Conservation (phyloP, 352 stramenopile genomes). For the Pythium folliculosum region DNA sequence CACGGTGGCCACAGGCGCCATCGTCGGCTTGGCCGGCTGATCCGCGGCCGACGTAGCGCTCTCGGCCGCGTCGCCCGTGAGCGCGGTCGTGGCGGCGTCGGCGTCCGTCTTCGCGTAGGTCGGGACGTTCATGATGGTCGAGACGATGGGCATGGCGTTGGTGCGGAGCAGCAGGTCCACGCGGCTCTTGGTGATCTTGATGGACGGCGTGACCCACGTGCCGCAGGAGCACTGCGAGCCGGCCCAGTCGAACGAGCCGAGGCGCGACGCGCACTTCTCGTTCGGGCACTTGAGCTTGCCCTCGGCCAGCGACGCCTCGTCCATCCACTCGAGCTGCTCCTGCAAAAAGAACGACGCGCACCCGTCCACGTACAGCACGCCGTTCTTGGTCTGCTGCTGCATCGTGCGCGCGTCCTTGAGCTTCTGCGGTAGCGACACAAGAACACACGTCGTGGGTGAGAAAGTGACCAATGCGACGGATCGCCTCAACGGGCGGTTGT, state of each 20-base stretch:
- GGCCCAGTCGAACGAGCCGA: slow-evolving; percentile 76
- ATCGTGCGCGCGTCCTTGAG: slow-evolving; percentile 71
- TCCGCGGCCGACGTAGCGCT: slow-evolving; percentile 3
- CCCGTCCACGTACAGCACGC: slow-evolving; percentile 32
- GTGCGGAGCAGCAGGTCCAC: slow-evolving; percentile 45
- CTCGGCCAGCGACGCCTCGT: slow-evolving; percentile 55
- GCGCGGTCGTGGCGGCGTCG: slow-evolving; percentile 4
- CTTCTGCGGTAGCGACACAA: slow-evolving; percentile 32
- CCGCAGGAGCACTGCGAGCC: slow-evolving; percentile 82
- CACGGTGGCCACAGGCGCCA: slow-evolving; percentile 6
- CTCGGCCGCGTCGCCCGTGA: not conserved
- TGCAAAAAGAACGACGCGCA: slow-evolving; percentile 77
- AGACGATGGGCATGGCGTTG: slow-evolving; percentile 29
- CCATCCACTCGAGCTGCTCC: slow-evolving; percentile 76
- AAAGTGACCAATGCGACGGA: too few relatives aligned
- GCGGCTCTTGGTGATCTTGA: slow-evolving; percentile 82
- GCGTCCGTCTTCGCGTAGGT: slow-evolving; percentile 1
- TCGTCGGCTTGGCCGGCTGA: not conserved
- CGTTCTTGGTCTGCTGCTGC: slow-evolving; percentile 28
- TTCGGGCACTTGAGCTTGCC: slow-evolving; percentile 77
- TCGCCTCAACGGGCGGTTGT: too few relatives aligned
- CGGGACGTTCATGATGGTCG: slow-evolving; percentile 23
- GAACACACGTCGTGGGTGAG: not conserved
- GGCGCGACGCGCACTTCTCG: slow-evolving; percentile 64
- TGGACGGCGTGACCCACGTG: slow-evolving; percentile 82